These are phyloP conservation scores for Diplocarpon mali DNA, from an alignment of 2,329 filamentous ascomycete species.

Conservation along the genomic window DNA sequence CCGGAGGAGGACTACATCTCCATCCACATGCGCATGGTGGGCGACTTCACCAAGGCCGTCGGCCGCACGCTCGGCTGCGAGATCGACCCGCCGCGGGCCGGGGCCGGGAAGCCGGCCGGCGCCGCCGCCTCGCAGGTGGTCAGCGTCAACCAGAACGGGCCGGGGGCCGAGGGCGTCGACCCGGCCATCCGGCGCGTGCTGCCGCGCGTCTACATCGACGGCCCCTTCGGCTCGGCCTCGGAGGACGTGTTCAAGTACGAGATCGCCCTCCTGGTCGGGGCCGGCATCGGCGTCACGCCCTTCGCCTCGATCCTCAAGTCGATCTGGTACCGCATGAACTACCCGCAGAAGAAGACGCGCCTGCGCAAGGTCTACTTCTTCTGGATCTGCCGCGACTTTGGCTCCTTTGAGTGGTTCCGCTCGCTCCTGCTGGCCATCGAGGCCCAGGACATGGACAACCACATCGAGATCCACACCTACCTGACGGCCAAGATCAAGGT, in stretches of 20 bases:
- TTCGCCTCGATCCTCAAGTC: conserved; percentile 82
- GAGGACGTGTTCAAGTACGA: conserved; percentile 89
- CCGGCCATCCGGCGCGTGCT: conserved; percentile 62
- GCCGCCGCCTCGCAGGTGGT: conserved; percentile 55
- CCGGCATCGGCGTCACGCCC: conserved; percentile 76
- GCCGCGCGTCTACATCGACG: conserved; percentile 72
- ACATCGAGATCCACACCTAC: conserved; percentile 85
- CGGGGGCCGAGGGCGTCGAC: conserved; percentile 43
- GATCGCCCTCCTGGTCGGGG: conserved; percentile 66
- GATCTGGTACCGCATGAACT: conserved; percentile 91
- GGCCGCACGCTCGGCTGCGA: conserved; percentile 66
- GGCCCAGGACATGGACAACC: conserved; percentile 70
- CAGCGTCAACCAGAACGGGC: conserved; percentile 48
- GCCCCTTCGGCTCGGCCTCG: conserved; percentile 75
- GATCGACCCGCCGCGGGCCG: conserved; percentile 45
- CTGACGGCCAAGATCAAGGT: conserved; percentile 78
- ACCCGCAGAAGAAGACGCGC: conserved; percentile 66
- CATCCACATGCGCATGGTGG: conserved; percentile 72
- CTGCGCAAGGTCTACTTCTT: conserved; percentile 86
- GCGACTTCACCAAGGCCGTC: conserved; percentile 66
- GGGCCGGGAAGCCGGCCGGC: conserved; percentile 34
- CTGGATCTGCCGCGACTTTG: conserved; percentile 84
- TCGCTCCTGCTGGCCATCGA: conserved; percentile 76
- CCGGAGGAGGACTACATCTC: conserved; percentile 87
- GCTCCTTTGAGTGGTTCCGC: conserved; percentile 82